Conservation (phyloP, 768 basidiomycete genomes). For the Kwoniella dejecticola region DNA sequence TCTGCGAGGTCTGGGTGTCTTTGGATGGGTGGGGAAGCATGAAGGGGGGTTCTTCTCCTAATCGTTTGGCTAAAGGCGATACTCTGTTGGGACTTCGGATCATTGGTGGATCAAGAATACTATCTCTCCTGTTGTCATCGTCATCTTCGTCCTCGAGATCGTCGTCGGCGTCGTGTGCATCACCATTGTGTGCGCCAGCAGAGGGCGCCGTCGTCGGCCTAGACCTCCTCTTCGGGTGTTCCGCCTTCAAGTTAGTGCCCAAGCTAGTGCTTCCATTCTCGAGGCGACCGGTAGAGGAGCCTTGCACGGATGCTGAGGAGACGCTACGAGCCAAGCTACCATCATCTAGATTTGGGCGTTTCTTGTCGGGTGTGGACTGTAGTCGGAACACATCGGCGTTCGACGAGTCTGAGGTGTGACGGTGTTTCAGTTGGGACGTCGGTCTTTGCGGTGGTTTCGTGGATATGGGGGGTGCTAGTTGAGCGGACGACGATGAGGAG, state of each 20-base stretch:
- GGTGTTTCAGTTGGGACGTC: background rate
- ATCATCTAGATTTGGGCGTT: no score
- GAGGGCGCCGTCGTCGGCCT: background rate
- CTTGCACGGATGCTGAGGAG: conserved; percentile 3
- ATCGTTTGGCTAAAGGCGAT: conserved; percentile 33
- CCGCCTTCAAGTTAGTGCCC: no score
- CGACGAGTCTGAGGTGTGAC: background rate
- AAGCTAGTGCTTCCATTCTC: no score
- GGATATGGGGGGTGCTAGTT: background rate
- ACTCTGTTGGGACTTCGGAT: background rate
- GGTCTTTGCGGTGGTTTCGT: background rate
- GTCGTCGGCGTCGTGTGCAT: background rate
- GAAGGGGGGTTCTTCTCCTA: conserved; percentile 41
- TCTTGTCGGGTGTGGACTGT: no score
- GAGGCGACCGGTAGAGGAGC: no score
- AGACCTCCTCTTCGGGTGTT: background rate
- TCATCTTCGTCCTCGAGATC: conserved; percentile 9
- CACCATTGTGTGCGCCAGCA: background rate
- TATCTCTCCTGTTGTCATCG: conserved; percentile 8
- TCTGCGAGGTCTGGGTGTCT: conserved; percentile 21
- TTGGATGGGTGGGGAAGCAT: conserved; percentile 32
- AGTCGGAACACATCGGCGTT: background rate
- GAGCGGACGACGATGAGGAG: background rate
- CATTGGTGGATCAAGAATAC: conserved; percentile 7
- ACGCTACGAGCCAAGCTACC: background rate